These are phyloP conservation scores for Gossypium arboreum DNA, from an alignment of 345 rosid genomes.

Conservation along the genomic window DNA sequence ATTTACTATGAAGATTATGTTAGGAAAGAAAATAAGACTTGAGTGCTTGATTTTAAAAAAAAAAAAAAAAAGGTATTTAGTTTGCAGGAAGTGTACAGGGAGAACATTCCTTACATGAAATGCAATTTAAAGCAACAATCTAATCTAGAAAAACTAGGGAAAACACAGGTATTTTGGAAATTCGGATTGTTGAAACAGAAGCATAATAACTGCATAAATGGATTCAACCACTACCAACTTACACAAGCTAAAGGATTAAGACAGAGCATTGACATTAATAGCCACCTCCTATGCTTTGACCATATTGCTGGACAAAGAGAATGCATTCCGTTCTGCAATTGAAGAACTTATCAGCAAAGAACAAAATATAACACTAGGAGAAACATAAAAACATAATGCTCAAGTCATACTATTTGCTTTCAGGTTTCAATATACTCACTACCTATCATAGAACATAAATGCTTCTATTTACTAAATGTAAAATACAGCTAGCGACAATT, in stretches of 20 bases:
- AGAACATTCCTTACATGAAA: background rate
- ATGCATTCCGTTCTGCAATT: conserved; percentile 83
- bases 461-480: background rate
- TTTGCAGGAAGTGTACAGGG: background rate
- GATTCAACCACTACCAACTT: conserved; percentile 31
- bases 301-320: conserved; percentile 95
- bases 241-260: conserved; percentile 91
- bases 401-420: background rate
- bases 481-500: background rate
- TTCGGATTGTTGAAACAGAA: background rate
- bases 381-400: background rate
- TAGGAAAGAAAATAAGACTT: too few relatives aligned
- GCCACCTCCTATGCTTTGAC: conserved; percentile 98
- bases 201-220: background rate
- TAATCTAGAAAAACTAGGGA: background rate
- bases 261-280: conserved; percentile 95
- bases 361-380: background rate
- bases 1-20: background rate
- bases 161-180: conserved; percentile 1
- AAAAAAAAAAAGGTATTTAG: background rate
- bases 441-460: background rate
- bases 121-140: conserved; percentile 7
- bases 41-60: too few relatives aligned
- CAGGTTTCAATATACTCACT: background rate
- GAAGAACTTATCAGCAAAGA: conserved; percentile 4